Evolutionary conservation across 1,284 basidiomycete genomes (phyloP), one percentile per base, ranked within the genome.

Genomic region (Ustilago shanxiensis): DNA sequence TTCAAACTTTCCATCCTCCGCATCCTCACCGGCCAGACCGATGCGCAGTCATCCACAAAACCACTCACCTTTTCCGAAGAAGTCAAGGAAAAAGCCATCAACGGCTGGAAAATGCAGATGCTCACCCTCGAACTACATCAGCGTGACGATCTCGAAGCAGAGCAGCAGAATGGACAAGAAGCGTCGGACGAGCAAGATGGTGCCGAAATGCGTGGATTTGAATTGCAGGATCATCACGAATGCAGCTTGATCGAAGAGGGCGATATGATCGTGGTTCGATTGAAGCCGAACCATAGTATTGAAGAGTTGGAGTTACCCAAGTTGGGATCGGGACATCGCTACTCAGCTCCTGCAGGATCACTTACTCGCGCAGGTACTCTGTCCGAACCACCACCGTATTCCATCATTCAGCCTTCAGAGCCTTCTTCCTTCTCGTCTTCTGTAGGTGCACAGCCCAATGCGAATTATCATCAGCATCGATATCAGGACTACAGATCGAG

Each of bases 381-480:
- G 3, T 79, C 70, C 18, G 56, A 67, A 29, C 75, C 79, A n/a
- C 80, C 82, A 8, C 73, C 79, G 7, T 82, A 82, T 56, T 77
- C 76, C 1, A 62, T 83, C 35, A 57, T 79, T 16, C 66, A 70
- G 18, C 82, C 83, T 0, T 66, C 72, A 9, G 84, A 86, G 67
- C 84, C 84, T 5, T 84, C 82, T 24, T 83, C 81, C 8, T 83
- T 85, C 52, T 83, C 81, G 1, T 83, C 81, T 2, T 84, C 82
- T 0, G 77, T 86, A 2, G 81, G 81, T 16, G 84, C 78, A 5
- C 79, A 86, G 56, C 84, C 84, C 4, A 76, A 76, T 10, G 82
- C 76, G 20, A 85, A 85, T 60, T 86, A 77, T 66, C 83, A 85
- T 37, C 77, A 77, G 28, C 77, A 79, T 53, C 52, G 72, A 8